Conservation (phyloP, 169 alveolate genomes). For the Eimeria maxima region DNA sequence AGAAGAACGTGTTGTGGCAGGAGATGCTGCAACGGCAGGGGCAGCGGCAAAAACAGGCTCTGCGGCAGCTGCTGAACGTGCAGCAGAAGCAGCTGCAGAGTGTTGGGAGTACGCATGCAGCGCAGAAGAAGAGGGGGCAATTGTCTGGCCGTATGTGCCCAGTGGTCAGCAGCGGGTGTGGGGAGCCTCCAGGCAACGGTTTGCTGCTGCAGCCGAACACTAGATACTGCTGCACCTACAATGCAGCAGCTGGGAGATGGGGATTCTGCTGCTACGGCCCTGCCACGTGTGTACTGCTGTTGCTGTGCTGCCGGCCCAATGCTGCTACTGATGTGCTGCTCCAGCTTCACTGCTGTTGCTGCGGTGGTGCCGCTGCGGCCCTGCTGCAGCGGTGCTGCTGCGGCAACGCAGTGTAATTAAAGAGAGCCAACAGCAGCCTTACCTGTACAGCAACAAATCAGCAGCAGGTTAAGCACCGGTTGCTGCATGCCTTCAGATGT, state of each 20-base stretch:
- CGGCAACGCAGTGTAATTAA: neutral
- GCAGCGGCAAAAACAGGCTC: neutral
- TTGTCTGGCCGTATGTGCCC: neutral
- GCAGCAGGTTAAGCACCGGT: too few relatives aligned
- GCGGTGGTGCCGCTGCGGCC: neutral
- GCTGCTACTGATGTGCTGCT: too few relatives aligned
- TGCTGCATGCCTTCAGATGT: too few relatives aligned
- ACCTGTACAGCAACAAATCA: too few relatives aligned
- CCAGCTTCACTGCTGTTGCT: neutral
- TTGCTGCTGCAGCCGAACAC: slow-evolving; percentile 42
- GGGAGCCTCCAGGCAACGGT: slow-evolving; percentile 31
- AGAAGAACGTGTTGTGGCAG: neutral
- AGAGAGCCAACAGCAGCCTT: too few relatives aligned
- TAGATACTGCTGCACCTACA: slow-evolving; percentile 13
- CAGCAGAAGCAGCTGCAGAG: slow-evolving; percentile 27
- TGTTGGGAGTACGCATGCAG: neutral
- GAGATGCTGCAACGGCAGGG: neutral
- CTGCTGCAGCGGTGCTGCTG: slow-evolving; percentile 5
- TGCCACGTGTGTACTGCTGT: too few relatives aligned
- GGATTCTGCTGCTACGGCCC: too few relatives aligned
- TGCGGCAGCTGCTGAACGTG: neutral
- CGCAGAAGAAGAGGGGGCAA: slow-evolving; percentile 9
- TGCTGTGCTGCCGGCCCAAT: too few relatives aligned
- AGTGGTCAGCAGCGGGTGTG: neutral
- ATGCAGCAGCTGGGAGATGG: neutral